These are phyloP conservation scores for Iris macrosiphon DNA, from an alignment of 106 monocot genomes.

Conservation along the genomic window DNA sequence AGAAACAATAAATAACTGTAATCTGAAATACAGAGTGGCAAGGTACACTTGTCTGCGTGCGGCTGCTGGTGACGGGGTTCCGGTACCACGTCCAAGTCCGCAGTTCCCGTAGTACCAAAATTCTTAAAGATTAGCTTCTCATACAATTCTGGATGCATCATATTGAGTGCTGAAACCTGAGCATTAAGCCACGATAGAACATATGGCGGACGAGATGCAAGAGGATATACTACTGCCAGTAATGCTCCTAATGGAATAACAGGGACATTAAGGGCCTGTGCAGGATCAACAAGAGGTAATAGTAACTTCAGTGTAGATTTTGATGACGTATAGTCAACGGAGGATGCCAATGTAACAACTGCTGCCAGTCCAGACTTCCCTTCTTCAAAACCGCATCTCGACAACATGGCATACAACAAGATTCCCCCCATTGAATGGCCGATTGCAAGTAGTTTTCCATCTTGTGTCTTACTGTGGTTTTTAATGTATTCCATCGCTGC, in stretches of 20 bases:
- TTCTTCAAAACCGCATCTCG: too few relatives aligned
- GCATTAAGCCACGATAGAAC: slow-evolving; percentile 74
- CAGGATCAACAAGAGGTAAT: slow-evolving; percentile 97
- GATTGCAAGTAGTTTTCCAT: slow-evolving; percentile 84
- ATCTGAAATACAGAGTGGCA: too few relatives aligned
- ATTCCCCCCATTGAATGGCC: slow-evolving; percentile 98
- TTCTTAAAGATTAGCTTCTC: slow-evolving; percentile 90
- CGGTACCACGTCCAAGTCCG: too few relatives aligned
- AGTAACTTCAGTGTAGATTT: slow-evolving; percentile 81
- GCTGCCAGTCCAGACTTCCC: too few relatives aligned
- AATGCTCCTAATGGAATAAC: slow-evolving; percentile 83
- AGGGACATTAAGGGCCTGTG: slow-evolving; percentile 86
- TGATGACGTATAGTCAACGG: slow-evolving; percentile 87
- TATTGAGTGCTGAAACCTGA: slow-evolving; percentile 80
- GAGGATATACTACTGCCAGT: slow-evolving; percentile 73
- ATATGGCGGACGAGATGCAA: slow-evolving; percentile 75
- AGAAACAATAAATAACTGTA: too few relatives aligned
- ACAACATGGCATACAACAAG: too few relatives aligned
- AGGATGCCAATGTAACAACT: too few relatives aligned
- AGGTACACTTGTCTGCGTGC: too few relatives aligned
- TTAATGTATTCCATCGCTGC: slow-evolving; percentile 93
- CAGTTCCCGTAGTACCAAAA: too few relatives aligned
- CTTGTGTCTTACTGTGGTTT: slow-evolving; percentile 44
- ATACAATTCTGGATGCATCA: slow-evolving; percentile 95
- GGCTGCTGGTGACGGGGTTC: too few relatives aligned